Conservation (phyloP, 2,329 filamentous ascomycete genomes). For the Nemania abortiva region DNA sequence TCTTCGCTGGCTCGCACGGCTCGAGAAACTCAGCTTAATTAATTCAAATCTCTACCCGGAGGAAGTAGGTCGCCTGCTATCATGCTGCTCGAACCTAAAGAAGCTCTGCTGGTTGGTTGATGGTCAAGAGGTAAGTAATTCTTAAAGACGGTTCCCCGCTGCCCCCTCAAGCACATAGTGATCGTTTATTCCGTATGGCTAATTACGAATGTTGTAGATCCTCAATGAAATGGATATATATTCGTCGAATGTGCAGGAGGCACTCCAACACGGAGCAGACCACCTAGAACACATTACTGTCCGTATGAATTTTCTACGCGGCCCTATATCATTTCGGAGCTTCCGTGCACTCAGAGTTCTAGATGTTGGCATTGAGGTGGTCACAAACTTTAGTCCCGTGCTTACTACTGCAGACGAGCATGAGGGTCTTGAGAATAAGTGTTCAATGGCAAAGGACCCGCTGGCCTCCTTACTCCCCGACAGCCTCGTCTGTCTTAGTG, state of each 20-base stretch:
- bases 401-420: neutral
- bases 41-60: neutral
- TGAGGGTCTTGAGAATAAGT: too few species aligned
- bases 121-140: neutral
- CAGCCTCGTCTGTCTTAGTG: neutral
- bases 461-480: constrained; percentile 11
- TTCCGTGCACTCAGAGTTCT: neutral
- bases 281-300: neutral
- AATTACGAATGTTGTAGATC: neutral
- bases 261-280: neutral
- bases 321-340: neutral
- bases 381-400: too few species aligned
- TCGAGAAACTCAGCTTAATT: neutral
- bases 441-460: neutral
- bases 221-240: too few species aligned
- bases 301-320: neutral
- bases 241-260: neutral
- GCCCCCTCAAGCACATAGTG: neutral
- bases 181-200: too few species aligned
- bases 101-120: neutral
- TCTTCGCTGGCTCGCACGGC: neutral
- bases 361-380: neutral
- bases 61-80: neutral
- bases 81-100: neutral
- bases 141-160: neutral